Evolutionary conservation across 768 basidiomycete species (phyloP), one percentile per base, ranked within the genome.

Genomic region (Suillus alpinus): DNA sequence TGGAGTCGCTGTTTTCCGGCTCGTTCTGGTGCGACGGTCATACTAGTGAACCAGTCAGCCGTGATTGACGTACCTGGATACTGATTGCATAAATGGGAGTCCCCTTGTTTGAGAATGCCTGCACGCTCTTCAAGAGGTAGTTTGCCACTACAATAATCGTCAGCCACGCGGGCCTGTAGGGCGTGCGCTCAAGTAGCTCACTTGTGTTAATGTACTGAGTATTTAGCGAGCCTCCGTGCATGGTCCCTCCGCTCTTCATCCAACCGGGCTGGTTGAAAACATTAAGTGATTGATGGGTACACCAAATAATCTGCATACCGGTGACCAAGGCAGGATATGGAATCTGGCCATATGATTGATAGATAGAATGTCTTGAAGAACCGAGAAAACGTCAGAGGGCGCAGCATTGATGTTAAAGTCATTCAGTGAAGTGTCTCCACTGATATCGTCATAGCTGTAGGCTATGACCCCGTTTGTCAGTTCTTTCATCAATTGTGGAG

Each of bases 241-340:
- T 89, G 0, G 82, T 82, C 4, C 79, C 80, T 59, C 80, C 84
- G 52, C 75, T 77, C 71, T 92, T 92, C 88, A 91, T 90, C 90
- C 91, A 92, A 4, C 76, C 87, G 10, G 91, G 90, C 88, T 91
- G 59, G 43, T 16, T 61, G 56, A 63, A 47, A 12, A 29, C 61
- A 18, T 44, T 34, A 6, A 6, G 37, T 9, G n/a, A 37, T 18
- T 18, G 37, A 2, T 29, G 16, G 16, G 14, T 26, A n/a, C 2
- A 34, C n/a, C 6, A 10, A 9, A 52, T 34, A 20, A 9, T 40
- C 6, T 29, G 74, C 82, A 62, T 68, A 89, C 89, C 2, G 89
- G 88, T 31, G 88, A 89, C 91, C 91, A 92, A 6, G 91, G 87
- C 16, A 87, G 56, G 6, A 89, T 62, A 62, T 88, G 85, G 20